A percentile compares a stretch with the other conserved stretches of the same genome.
These are phyloP conservation scores for Penicillium soppii DNA, from an alignment of 495 filamentous ascomycete species.

Conservation along the genomic window DNA sequence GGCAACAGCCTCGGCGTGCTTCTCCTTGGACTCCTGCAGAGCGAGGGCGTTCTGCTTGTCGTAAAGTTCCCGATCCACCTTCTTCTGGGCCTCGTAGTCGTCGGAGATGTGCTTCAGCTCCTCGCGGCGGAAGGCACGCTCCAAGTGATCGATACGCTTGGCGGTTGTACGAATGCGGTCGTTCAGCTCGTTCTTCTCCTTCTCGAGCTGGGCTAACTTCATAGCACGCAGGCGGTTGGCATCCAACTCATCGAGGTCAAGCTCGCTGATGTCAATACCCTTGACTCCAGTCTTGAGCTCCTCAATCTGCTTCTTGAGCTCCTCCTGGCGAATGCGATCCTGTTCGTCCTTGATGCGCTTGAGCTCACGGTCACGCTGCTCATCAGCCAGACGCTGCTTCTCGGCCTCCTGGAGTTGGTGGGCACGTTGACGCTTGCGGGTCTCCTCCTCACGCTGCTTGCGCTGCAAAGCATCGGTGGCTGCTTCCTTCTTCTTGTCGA, in stretches of 20 bases:
- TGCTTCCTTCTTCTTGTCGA: constrained; percentile 94
- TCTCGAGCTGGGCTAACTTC: constrained; percentile 92
- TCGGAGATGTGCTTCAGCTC: constrained; percentile 86
- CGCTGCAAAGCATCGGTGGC: constrained; percentile 79
- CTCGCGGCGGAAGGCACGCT: constrained; percentile 93
- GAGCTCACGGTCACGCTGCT: constrained; percentile 85
- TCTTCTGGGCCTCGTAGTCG: constrained; percentile 83
- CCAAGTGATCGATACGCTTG: constrained; percentile 96
- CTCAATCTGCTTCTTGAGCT: constrained; percentile 92
- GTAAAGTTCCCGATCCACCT: constrained; percentile 76
- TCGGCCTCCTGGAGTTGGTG: constrained; percentile 88
- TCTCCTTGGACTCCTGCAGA: constrained; percentile 74
- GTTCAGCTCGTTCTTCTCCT: constrained; percentile 91
- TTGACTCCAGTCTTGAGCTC: constrained; percentile 87
- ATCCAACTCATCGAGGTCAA: constrained; percentile 84
- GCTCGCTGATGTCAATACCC: constrained; percentile 71
- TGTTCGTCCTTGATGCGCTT: constrained; percentile 88
- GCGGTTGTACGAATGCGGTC: constrained; percentile 87
- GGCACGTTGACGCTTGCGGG: constrained; percentile 75
- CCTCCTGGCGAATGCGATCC: constrained; percentile 86
- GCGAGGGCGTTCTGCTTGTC: constrained; percentile 74
- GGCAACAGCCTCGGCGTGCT: constrained; percentile 86
- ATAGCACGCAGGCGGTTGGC: constrained; percentile 85
- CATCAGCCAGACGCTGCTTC: constrained; percentile 79
- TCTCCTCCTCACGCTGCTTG: constrained; percentile 90